phyloP scores from a whole-genome alignment of 768 basidiomycete genomes.

The Phylloporus sp. region DNA sequence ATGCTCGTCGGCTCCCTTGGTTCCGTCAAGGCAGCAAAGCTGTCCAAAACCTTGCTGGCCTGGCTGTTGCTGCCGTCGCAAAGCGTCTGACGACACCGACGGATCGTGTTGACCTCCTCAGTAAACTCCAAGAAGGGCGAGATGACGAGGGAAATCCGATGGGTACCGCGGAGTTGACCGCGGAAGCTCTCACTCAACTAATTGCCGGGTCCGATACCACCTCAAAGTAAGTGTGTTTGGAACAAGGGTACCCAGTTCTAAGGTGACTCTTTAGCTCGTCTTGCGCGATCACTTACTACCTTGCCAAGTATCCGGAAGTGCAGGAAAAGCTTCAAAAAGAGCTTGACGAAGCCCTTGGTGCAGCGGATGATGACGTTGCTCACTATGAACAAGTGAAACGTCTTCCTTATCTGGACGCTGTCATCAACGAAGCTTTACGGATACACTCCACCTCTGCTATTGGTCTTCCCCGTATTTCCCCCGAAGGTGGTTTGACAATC shows the following conservation, averaged over 20 bases:
- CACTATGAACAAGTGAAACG: slow-evolving; percentile 68
- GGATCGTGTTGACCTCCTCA: slow-evolving; percentile 77
- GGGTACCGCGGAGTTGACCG: slow-evolving; percentile 80
- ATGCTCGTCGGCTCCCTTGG: slow-evolving; percentile 69
- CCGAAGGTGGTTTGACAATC: slow-evolving; percentile 67
- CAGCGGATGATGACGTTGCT: slow-evolving; percentile 58
- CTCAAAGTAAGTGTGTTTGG: slow-evolving; percentile 60
- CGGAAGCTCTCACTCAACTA: slow-evolving; percentile 81
- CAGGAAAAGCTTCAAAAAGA: slow-evolving; percentile 76
- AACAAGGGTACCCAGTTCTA: background rate
- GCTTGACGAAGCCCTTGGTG: slow-evolving; percentile 55
- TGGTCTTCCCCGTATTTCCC: slow-evolving; percentile 78
- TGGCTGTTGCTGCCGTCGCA: slow-evolving; percentile 76
- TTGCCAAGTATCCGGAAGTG: slow-evolving; percentile 61
- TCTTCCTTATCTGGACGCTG: slow-evolving; percentile 78
- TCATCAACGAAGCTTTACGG: slow-evolving; percentile 82
- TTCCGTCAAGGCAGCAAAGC: slow-evolving; percentile 63
- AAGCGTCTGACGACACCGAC: slow-evolving; percentile 64
- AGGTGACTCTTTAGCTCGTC: slow-evolving; percentile 56
- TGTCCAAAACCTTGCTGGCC: slow-evolving; percentile 71
- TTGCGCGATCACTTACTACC: slow-evolving; percentile 83
- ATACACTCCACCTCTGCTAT: slow-evolving; percentile 81
- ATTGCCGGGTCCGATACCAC: slow-evolving; percentile 93
- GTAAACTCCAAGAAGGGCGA: slow-evolving; percentile 72
- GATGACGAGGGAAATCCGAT: slow-evolving; percentile 78